phyloP scores from a whole-genome alignment of 2,329 filamentous ascomycete species.

The Remersonia thermophila region DNA sequence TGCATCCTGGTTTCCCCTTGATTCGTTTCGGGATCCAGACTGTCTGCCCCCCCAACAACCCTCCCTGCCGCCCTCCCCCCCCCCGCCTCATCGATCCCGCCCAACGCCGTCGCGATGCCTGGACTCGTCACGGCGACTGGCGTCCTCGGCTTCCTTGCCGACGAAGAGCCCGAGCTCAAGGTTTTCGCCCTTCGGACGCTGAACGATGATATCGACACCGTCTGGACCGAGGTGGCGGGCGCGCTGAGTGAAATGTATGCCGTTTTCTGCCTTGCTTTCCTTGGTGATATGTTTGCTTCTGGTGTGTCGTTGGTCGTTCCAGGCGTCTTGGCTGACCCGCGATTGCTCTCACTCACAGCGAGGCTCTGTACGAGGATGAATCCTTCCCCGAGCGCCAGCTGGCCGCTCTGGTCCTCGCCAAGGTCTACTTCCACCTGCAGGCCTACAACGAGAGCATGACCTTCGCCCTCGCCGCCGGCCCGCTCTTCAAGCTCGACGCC shows the following conservation, averaged over 20 bases:
- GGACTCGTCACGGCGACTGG: constrained; percentile 88
- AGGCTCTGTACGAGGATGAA: constrained; percentile 95
- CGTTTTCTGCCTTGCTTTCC: constrained; percentile 1
- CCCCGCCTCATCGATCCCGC: too few species aligned
- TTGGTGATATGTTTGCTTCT: too few species aligned
- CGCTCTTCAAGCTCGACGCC: constrained; percentile 85
- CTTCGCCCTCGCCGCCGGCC: constrained; percentile 86
- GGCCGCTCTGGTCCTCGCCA: constrained; percentile 85
- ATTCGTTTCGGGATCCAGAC: too few species aligned
- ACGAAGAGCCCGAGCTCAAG: constrained; percentile 88
- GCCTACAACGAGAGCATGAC: constrained; percentile 99
- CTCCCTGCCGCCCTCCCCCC: constrained; percentile 4
- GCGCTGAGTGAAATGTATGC: constrained; percentile 82
- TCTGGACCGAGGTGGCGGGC: constrained; percentile 95
- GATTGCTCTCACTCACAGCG: constrained; percentile 40
- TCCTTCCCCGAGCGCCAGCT: constrained; percentile 87
- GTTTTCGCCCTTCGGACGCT: constrained; percentile 89
- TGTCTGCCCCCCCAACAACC: too few species aligned
- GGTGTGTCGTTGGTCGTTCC: too few species aligned
- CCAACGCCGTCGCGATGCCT: constrained; percentile 51
- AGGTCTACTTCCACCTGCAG: constrained; percentile 97
- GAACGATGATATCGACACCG: constrained; percentile 89
- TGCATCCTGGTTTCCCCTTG: too few species aligned
- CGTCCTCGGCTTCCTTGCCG: constrained; percentile 86
- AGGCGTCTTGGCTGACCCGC: constrained; percentile 6